A percentile compares a stretch with the other conserved stretches of the same genome.
These are phyloP conservation scores for Arbutus unedo DNA, from an alignment of 148 eudicot genomes.

Conservation along the genomic window DNA sequence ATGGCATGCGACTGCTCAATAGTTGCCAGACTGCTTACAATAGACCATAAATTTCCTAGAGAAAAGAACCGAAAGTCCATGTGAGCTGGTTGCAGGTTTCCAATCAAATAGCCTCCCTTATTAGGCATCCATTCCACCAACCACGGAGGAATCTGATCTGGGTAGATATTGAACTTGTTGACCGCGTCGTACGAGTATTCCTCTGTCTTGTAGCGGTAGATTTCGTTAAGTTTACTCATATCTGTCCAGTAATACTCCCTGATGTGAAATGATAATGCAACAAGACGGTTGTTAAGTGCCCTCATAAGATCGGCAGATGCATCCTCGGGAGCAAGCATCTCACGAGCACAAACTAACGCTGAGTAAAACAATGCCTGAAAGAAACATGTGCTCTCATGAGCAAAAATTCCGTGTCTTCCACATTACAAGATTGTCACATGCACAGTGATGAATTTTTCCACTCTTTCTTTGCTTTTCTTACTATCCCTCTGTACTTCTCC, in stretches of 20 bases:
- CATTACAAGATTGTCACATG: neutral
- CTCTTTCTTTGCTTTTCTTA: neutral
- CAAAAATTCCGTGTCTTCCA: neutral
- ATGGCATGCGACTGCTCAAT: conserved; percentile 54
- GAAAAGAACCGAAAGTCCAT: conserved; percentile 69
- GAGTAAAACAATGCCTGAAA: conserved; percentile 59
- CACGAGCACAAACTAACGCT: conserved; percentile 52
- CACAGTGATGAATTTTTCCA: neutral
- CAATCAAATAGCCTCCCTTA: conserved; percentile 59
- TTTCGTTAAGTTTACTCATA: conserved; percentile 53
- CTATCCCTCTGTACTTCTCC: neutral
- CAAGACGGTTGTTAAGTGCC: conserved; percentile 53
- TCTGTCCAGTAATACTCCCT: conserved; percentile 62
- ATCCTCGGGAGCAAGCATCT: conserved; percentile 57
- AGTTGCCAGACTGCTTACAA: conserved; percentile 53
- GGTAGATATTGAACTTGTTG: conserved; percentile 65
- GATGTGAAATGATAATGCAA: conserved; percentile 59
- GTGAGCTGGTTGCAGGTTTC: conserved; percentile 61
- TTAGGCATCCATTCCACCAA: conserved; percentile 58
- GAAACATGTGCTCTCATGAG: neutral
- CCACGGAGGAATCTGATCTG: conserved; percentile 67
- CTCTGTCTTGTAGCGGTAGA: conserved; percentile 65
- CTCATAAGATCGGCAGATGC: conserved; percentile 51
- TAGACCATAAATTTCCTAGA: conserved; percentile 58
- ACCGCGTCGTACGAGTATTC: conserved; percentile 65